Percentiles rank a stretch among this genome's conserved stretches.
phyloP scores from a whole-genome alignment of 1,284 basidiomycete genomes.

The Marasmius fiardii region DNA sequence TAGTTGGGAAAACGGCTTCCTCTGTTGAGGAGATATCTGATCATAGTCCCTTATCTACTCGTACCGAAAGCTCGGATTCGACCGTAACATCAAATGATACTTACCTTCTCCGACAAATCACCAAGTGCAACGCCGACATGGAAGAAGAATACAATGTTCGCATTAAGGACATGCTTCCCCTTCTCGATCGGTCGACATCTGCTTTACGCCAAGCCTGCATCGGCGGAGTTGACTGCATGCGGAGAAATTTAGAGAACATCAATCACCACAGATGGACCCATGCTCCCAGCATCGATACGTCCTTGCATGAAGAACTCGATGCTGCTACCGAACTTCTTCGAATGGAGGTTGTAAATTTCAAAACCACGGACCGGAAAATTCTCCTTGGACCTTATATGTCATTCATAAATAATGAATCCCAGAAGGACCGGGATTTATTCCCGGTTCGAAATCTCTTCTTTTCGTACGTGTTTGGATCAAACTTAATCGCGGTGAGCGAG shows the following conservation, averaged over 20 bases:
- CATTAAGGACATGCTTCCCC: conserved; percentile 45
- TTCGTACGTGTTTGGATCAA: conserved; percentile 44
- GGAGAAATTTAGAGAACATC: conserved; percentile 36
- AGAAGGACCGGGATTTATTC: conserved; percentile 2
- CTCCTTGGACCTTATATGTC: conserved; percentile 47
- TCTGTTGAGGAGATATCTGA: neutral
- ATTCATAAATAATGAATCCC: conserved; percentile 20
- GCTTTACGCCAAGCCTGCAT: conserved; percentile 38
- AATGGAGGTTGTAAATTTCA: conserved; percentile 37
- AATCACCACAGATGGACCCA: conserved; percentile 45
- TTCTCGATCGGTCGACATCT: conserved; percentile 39
- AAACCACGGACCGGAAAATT: conserved; percentile 33
- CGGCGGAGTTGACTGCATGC: conserved; percentile 30
- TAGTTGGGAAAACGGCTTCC: conserved; percentile 17
- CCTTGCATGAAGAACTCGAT: conserved; percentile 33
- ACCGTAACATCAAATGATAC: conserved; percentile 28
- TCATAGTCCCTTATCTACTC: conserved; percentile 14
- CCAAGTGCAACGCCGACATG: conserved; percentile 23
- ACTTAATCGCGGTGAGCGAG: conserved; percentile 38
- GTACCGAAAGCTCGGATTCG: neutral
- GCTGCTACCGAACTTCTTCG: conserved; percentile 32
- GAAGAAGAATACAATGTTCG: conserved; percentile 38
- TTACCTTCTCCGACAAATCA: conserved; percentile 37
- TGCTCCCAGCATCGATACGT: conserved; percentile 15
- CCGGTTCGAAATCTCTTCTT: conserved; percentile 42